Conservation (phyloP, 768 basidiomycete species). For the Mycena metata region DNA sequence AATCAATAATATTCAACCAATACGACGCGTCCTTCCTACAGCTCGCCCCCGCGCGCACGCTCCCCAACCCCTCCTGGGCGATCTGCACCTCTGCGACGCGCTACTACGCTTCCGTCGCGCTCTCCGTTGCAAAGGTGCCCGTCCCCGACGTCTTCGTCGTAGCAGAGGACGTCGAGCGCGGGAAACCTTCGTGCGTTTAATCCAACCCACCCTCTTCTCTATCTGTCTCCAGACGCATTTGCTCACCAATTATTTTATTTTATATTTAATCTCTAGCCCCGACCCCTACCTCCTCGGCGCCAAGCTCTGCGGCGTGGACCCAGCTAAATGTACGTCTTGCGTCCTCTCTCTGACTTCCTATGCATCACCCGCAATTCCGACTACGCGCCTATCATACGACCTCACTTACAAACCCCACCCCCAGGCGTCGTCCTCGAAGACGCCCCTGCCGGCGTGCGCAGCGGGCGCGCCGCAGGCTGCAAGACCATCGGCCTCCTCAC, state of each 20-base stretch:
- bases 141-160: constrained; percentile 81
- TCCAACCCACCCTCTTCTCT: too few relatives aligned
- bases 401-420: too few relatives aligned
- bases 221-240: not conserved
- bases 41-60: constrained; percentile 52
- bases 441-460: constrained; percentile 86
- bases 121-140: constrained; percentile 75
- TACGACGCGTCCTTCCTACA: constrained; percentile 32
- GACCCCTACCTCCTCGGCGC: constrained; percentile 95
- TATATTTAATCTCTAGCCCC: constrained; percentile 64
- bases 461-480: constrained; percentile 86
- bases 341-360: not conserved
- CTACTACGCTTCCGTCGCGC: constrained; percentile 79
- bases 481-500: constrained; percentile 89
- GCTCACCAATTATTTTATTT: constrained; percentile 22
- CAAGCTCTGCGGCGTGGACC: constrained; percentile 72
- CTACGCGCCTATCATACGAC: too few relatives aligned
- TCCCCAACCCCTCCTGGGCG: constrained; percentile 81
- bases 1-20: too few relatives aligned
- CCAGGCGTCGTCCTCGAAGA: constrained; percentile 91
- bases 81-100: constrained; percentile 91
- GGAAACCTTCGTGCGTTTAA: constrained; percentile 78
- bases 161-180: constrained; percentile 85
- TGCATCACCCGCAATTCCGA: not conserved
- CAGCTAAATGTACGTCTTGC: constrained; percentile 68